Conservation (phyloP, 495 filamentous ascomycete genomes). For the Hyphodiscus hymeniophilus region DNA sequence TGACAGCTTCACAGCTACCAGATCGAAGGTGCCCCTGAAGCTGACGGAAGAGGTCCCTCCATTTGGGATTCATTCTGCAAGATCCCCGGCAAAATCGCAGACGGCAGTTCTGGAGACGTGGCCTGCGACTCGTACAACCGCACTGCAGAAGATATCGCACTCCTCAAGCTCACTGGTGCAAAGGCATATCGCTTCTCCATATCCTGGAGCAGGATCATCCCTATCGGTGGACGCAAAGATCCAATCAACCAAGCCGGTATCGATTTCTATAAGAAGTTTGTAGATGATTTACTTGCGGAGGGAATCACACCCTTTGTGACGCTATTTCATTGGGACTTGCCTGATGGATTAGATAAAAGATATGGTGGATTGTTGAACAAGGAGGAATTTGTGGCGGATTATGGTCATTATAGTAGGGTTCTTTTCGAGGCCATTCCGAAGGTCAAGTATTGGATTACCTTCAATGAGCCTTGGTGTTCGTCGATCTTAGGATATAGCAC, state of each 20-base stretch:
- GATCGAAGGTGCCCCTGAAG: slow-evolving; percentile 60
- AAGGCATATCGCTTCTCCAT: slow-evolving; percentile 68
- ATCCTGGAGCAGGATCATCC: slow-evolving; percentile 68
- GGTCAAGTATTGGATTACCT: slow-evolving; percentile 59
- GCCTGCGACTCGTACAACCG: slow-evolving; percentile 74
- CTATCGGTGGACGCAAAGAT: slow-evolving; percentile 52
- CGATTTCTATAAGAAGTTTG: slow-evolving; percentile 52
- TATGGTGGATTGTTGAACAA: slow-evolving; percentile 54
- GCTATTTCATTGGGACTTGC: slow-evolving; percentile 58
- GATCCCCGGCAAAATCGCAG: slow-evolving; percentile 67
- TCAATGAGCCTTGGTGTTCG: slow-evolving; percentile 58
- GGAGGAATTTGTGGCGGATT: slow-evolving; percentile 51
- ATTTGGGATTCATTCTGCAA: slow-evolving; percentile 75
- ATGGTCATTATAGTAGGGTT: slow-evolving; percentile 49
- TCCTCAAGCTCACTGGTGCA: slow-evolving; percentile 57
- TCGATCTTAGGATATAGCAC: slow-evolving; percentile 52
- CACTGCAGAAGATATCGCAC: slow-evolving; percentile 62
- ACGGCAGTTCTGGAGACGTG: slow-evolving; percentile 56
- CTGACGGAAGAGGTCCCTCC: slow-evolving; percentile 62
- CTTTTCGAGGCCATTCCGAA: slow-evolving; percentile 50
- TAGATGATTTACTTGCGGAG: slow-evolving; percentile 49
- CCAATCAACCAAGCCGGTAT: slow-evolving; percentile 52
- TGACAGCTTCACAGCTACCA: slow-evolving; percentile 49
- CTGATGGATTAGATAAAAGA: slow-evolving; percentile 50
- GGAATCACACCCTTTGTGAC: slow-evolving; percentile 55